Base-by-base conservation (phyloP, 2,329 filamentous ascomycete species). In the Claviceps pusilla region DNA sequence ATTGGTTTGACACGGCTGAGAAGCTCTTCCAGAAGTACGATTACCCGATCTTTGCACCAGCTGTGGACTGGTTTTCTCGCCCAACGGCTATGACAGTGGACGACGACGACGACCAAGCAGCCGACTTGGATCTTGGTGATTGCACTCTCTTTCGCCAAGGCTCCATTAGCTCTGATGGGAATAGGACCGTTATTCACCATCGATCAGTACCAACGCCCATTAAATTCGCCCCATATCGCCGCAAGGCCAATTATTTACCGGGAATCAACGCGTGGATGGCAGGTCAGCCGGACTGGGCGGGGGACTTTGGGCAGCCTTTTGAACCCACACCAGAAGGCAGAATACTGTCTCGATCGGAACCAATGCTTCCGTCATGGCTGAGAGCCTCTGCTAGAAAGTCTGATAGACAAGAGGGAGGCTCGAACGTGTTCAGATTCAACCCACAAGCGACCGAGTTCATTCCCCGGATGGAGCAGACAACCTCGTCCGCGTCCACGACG, bases 1-100 rank as follows among this genome's bases (percentile, higher is more conserved):
- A 64, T 41, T 66, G 59, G 64, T 67, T 64, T 37, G 39, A 54
- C 19, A 42, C 66, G 29, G 62, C 60, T 10, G 57, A 65, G 4
- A 11, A n/a, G 6, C 57, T 68, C 14, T 63, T 66, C 45, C 4
- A 19, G 1, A 19, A n/a, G 12, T 56, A 61, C 16, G 19, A 45
- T 2, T 55, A 66, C 14, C 10, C 12, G 16, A 52, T 57, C 14
- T 33, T 7, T 2, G 16, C 58, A 4, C 66, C 66, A 9, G 46
- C 55, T 6, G 37, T 57, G 14, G 60, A 68, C 51, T 69, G 63
- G 65, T 64, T 64, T 53, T 29, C 29, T 28, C 55, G 55, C 19
- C 62, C 64, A 5, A 53, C 28, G 24, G 42, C 47, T 14, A 35
- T 51, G 42, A 42, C 48, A 16, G 16, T 35, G 43, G 51, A 52